Conservation (phyloP, 345 rosid species). For the Alliaria petiolata region DNA sequence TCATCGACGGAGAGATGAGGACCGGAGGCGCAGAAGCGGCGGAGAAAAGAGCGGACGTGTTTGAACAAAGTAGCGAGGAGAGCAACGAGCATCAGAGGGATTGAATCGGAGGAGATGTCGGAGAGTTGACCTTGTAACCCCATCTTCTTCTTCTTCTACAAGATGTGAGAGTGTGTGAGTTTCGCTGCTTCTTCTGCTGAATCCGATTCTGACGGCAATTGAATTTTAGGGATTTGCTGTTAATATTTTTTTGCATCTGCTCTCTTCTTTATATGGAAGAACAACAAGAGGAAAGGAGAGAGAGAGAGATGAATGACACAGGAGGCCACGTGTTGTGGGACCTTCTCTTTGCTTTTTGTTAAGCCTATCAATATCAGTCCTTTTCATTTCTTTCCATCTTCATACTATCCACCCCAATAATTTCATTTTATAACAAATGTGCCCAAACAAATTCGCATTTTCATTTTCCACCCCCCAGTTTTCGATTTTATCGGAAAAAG, state of each 20-base stretch:
- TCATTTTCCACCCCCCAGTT: background rate
- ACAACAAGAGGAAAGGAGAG: background rate
- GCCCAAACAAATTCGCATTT: background rate
- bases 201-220: background rate
- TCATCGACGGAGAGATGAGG: constrained; percentile 1
- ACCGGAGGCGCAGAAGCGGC: constrained; percentile 29
- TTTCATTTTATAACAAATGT: background rate
- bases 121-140: constrained; percentile 63
- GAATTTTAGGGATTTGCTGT: background rate
- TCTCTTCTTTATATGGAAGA: constrained; percentile 14
- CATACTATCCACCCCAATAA: background rate
- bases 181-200: background rate
- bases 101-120: constrained; percentile 71
- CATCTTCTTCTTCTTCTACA: constrained; percentile 35
- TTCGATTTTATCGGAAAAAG: background rate
- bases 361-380: constrained; percentile 18
- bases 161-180: background rate
- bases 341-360: constrained; percentile 10
- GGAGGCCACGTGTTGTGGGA: constrained; percentile 36
- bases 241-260: background rate
- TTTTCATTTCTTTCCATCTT: background rate
- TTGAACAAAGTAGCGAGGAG: constrained; percentile 48
- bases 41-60: constrained; percentile 46
- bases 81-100: constrained; percentile 56
- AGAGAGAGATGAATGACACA: constrained; percentile 9